Conservation (phyloP, 768 basidiomycete genomes). For the Amanita muscaria region DNA sequence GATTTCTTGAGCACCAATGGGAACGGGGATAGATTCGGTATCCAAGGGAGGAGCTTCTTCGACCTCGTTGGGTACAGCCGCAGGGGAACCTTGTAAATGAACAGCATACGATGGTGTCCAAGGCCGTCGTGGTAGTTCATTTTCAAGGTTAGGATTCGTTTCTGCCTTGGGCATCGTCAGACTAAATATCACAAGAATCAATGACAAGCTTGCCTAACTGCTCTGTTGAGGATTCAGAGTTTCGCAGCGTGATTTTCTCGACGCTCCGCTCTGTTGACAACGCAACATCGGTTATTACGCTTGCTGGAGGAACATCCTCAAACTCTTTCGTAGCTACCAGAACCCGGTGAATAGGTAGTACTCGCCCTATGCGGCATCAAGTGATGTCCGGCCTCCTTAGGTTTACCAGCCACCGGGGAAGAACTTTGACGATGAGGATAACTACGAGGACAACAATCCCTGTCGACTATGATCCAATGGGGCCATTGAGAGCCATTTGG, state of each 20-base stretch:
- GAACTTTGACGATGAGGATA: slow-evolving; percentile 38
- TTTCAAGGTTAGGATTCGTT: neutral
- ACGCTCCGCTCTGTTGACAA: neutral
- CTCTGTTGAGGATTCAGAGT: too few species aligned
- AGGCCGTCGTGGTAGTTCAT: neutral
- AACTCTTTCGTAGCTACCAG: neutral
- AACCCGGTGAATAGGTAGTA: slow-evolving; percentile 31
- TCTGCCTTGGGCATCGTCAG: too few species aligned
- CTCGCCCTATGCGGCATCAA: slow-evolving; percentile 43
- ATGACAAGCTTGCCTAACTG: too few species aligned
- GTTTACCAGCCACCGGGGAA: slow-evolving; percentile 50
- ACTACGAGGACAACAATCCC: neutral
- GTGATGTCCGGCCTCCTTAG: slow-evolving; percentile 34
- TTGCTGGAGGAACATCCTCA: too few species aligned
- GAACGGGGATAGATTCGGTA: neutral
- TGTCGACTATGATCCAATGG: slow-evolving; percentile 37
- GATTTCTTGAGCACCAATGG: too few species aligned
- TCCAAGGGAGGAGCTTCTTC: slow-evolving; percentile 1
- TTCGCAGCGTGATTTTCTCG: too few species aligned
- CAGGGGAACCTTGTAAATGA: slow-evolving; percentile 13
- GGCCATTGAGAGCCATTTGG: slow-evolving; percentile 5
- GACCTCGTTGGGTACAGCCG: slow-evolving; percentile 1
- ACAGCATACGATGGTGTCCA: slow-evolving; percentile 22
- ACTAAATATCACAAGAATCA: too few species aligned
- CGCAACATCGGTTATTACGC: too few species aligned